A percentile compares a stretch with the other conserved stretches of the same genome.
Evolutionary conservation across 2,329 filamentous ascomycete species (phyloP).

Genomic region (Hymenoscyphus salicellus): DNA sequence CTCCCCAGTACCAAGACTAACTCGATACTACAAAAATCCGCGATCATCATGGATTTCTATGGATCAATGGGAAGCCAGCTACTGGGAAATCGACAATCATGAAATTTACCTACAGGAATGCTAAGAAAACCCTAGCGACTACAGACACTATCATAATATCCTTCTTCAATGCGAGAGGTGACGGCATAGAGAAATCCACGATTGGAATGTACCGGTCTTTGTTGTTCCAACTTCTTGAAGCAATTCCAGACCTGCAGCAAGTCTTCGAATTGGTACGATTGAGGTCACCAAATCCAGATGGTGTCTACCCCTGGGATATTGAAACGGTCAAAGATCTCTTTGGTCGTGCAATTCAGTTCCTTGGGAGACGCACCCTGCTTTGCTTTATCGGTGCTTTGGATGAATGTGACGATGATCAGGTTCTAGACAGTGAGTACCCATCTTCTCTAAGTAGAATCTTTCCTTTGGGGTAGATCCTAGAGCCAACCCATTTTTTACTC

Average conservation of each 20-base stretch:
- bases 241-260: constrained; percentile 36
- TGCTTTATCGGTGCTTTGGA: constrained; percentile 47
- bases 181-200: constrained; percentile 34
- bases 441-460: no score
- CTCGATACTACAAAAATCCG: constrained; percentile 31
- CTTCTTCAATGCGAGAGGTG: constrained; percentile 24
- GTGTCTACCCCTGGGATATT: constrained; percentile 22
- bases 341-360: constrained; percentile 19
- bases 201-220: constrained; percentile 50
- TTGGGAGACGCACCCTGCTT: constrained; percentile 29
- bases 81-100: constrained; percentile 46
- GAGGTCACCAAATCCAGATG: background rate
- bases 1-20: constrained; percentile 39
- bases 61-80: constrained; percentile 48
- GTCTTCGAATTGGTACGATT: constrained; percentile 32
- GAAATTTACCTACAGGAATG: constrained; percentile 26
- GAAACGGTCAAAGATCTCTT: constrained; percentile 32
- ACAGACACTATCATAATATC: constrained; percentile 17
- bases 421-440: constrained; percentile 30
- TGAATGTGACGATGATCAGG: constrained; percentile 41
- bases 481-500: no score
- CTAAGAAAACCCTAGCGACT: constrained; percentile 4
- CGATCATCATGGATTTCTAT: constrained; percentile 43
- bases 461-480: no score
- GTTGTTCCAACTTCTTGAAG: constrained; percentile 40